These are phyloP conservation scores for Solanum arcanum DNA, from an alignment of 257 asterid species.

Conservation along the genomic window DNA sequence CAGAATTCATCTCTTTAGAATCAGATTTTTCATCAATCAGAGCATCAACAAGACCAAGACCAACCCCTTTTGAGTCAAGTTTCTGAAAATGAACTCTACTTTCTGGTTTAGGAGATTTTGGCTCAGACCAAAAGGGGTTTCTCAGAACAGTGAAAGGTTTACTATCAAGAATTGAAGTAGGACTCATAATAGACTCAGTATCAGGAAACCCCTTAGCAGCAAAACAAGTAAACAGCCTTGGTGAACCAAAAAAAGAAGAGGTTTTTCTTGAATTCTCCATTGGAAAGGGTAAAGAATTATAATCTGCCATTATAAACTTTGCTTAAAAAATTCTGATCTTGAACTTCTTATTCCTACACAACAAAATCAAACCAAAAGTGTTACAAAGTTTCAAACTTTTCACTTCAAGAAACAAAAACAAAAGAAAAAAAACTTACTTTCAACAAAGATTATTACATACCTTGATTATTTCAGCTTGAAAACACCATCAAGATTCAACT, in stretches of 20 bases:
- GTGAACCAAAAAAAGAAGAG: constrained; percentile 49
- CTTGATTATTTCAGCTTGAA: not conserved
- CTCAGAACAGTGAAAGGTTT: constrained; percentile 30
- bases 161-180: constrained; percentile 70
- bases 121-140: constrained; percentile 44
- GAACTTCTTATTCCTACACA: constrained; percentile 7
- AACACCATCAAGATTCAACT: constrained; percentile 1
- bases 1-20: constrained; percentile 18
- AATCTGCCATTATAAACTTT: constrained; percentile 46
- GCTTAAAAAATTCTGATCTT: not conserved
- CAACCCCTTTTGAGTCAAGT: constrained; percentile 30
- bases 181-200: constrained; percentile 48
- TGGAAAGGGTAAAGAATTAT: constrained; percentile 26
- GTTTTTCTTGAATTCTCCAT: constrained; percentile 23
- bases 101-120: constrained; percentile 33
- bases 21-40: constrained; percentile 38
- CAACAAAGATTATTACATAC: not conserved
- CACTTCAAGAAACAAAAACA: not conserved
- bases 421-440: constrained; percentile 1
- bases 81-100: constrained; percentile 35
- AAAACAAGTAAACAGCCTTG: constrained; percentile 46
- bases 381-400: not conserved
- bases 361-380: constrained; percentile 2
- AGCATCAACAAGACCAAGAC: constrained; percentile 59
- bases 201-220: constrained; percentile 30